Evolutionary conservation across 495 filamentous ascomycete genomes (phyloP).

Genomic region (Penicillium chermesinum): DNA sequence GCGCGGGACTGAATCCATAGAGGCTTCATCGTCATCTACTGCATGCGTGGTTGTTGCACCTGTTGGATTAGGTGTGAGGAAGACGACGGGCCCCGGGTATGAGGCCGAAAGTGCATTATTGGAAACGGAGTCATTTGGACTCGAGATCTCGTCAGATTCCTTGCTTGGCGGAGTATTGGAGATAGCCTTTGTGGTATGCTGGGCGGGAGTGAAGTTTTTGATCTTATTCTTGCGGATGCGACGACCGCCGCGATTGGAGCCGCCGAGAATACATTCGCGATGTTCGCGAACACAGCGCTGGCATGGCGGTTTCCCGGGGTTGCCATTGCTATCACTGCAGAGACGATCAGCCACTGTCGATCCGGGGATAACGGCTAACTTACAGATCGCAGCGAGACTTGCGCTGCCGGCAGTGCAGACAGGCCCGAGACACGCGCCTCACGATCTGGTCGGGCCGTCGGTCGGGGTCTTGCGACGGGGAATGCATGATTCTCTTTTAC

Average conservation of each 20-base stretch:
- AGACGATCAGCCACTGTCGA: conserved; percentile 21
- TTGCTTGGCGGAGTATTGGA: conserved; percentile 21
- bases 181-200: background rate
- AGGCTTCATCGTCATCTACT: conserved; percentile 39
- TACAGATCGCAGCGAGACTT: conserved; percentile 64
- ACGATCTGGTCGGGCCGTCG: conserved; percentile 26
- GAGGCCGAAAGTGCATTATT: conserved; percentile 23
- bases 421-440: conserved; percentile 58
- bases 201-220: conserved; percentile 32
- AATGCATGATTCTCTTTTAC: conserved; percentile 12
- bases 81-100: conserved; percentile 36
- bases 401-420: conserved; percentile 56
- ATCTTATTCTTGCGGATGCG: conserved; percentile 52
- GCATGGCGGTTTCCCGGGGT: conserved; percentile 50
- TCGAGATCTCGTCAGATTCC: conserved; percentile 24
- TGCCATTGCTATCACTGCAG: conserved; percentile 42
- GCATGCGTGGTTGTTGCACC: conserved; percentile 22
- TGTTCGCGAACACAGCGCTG: conserved; percentile 54
- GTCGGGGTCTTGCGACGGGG: conserved; percentile 12
- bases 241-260: conserved; percentile 57
- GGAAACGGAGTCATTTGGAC: conserved; percentile 27
- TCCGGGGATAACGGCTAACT: conserved; percentile 15
- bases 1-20: conserved; percentile 38
- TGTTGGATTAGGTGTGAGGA: conserved; percentile 32
- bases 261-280: conserved; percentile 56